phyloP scores from a whole-genome alignment of 345 rosid genomes.

The Melastoma malabathricum region DNA sequence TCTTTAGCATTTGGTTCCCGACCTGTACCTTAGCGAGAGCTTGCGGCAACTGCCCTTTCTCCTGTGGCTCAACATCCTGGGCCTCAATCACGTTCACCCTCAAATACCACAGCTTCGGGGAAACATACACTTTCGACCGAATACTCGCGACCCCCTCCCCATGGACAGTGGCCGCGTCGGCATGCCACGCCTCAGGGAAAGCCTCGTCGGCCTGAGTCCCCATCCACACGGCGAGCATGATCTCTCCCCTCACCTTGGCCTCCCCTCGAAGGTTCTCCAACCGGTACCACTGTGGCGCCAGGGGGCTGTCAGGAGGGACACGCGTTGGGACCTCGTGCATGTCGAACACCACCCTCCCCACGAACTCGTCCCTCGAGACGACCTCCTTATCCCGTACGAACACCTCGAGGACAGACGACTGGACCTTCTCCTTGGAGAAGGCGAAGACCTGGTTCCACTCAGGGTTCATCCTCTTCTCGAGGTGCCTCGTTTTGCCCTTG shows the following conservation, averaged over 20 bases:
- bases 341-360: constrained; percentile 64
- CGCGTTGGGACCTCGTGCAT: constrained; percentile 74
- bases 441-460: constrained; percentile 94
- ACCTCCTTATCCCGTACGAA: constrained; percentile 64
- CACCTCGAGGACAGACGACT: constrained; percentile 62
- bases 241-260: constrained; percentile 63
- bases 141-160: constrained; percentile 56
- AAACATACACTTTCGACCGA: constrained; percentile 69
- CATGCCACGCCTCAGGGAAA: constrained; percentile 76
- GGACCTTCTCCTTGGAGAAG: constrained; percentile 73
- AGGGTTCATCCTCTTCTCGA: constrained; percentile 62
- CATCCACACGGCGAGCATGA: constrained; percentile 93
- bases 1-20: constrained; percentile 66
- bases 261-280: constrained; percentile 59
- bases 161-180: constrained; percentile 50
- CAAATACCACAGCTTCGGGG: constrained; percentile 82
- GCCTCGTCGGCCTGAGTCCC: constrained; percentile 95
- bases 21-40: constrained; percentile 60
- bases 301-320: constrained; percentile 90
- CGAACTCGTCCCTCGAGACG: constrained; percentile 57
- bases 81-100: constrained; percentile 82
- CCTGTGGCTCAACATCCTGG: constrained; percentile 60
- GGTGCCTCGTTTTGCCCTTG: constrained; percentile 68
- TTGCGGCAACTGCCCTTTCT: constrained; percentile 53
- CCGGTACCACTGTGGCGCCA: constrained; percentile 89